Evolutionary conservation across 192 early-diverging fungal species (phyloP).

Genomic region (Entophlyctis luteolus): DNA sequence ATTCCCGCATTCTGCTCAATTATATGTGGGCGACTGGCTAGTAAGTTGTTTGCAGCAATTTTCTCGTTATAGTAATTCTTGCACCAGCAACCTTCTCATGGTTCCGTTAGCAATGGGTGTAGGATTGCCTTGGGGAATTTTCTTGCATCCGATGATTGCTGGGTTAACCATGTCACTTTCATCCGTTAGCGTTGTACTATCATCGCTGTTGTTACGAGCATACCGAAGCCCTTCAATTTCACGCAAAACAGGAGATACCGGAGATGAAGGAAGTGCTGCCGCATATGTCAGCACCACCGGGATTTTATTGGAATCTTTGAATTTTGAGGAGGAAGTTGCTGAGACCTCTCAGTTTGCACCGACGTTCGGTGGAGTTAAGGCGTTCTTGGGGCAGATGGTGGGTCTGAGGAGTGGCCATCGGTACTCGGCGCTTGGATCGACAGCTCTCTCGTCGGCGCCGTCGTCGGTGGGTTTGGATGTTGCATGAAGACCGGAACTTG

Average conservation of each 20-base stretch:
- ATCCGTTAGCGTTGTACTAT: constrained; percentile 86
- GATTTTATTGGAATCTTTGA: constrained; percentile 13
- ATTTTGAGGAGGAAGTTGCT: constrained; percentile 21
- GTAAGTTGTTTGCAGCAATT: constrained; percentile 6
- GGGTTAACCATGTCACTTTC: constrained; percentile 92
- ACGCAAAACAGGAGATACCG: not conserved
- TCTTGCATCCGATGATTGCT: constrained; percentile 86
- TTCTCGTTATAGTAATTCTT: not conserved
- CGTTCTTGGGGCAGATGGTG: not conserved
- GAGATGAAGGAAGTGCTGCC: not conserved
- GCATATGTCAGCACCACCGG: not conserved
- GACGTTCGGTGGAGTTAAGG: not conserved
- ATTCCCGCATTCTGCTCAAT: constrained; percentile 79
- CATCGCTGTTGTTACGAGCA: constrained; percentile 77
- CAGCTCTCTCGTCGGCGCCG: not conserved
- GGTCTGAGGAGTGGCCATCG: not conserved
- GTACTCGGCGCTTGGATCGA: constrained; percentile 2
- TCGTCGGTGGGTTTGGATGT: not conserved
- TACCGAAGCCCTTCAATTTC: constrained; percentile 40
- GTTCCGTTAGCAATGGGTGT: constrained; percentile 94
- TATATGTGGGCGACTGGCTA: constrained; percentile 76
- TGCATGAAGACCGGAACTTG: not conserved
- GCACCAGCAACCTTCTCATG: constrained; percentile 69
- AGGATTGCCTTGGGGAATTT: constrained; percentile 76
- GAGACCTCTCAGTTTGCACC: not conserved